These are phyloP conservation scores for Stachybotrys chartarum DNA, from an alignment of 2,329 filamentous ascomycete species.

Conservation along the genomic window DNA sequence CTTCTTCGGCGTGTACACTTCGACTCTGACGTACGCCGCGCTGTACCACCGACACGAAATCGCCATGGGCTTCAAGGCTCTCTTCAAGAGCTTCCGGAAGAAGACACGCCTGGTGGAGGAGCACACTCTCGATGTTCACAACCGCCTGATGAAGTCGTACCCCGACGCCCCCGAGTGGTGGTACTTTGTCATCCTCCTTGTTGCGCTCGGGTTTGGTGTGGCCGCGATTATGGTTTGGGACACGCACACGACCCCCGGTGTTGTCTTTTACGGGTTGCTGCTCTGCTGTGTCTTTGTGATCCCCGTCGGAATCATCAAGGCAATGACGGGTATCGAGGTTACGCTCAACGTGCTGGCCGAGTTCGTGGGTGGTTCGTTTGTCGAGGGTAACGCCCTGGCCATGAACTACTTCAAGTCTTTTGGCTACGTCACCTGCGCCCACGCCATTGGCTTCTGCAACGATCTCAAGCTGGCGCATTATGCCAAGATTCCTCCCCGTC, in stretches of 20 bases:
- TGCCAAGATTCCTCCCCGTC: constrained; percentile 53
- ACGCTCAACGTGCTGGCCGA: constrained; percentile 46
- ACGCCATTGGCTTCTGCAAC: constrained; percentile 43
- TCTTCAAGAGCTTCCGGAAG: constrained; percentile 37
- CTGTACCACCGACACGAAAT: constrained; percentile 48
- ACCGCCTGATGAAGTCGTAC: constrained; percentile 39
- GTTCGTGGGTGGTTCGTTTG: constrained; percentile 44
- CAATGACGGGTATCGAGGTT: constrained; percentile 45
- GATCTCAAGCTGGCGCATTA: constrained; percentile 46
- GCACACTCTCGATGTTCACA: constrained; percentile 38
- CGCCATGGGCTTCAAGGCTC: constrained; percentile 37
- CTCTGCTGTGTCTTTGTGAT: constrained; percentile 44
- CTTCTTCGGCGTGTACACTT: constrained; percentile 48
- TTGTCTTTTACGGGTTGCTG: constrained; percentile 43
- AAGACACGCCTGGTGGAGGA: constrained; percentile 26
- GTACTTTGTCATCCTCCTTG: constrained; percentile 35
- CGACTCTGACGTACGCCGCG: constrained; percentile 40
- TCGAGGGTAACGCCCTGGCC: constrained; percentile 41
- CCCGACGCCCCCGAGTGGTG: constrained; percentile 47
- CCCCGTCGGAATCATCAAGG: constrained; percentile 44
- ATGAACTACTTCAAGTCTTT: constrained; percentile 51
- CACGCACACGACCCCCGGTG: constrained; percentile 42
- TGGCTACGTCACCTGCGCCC: constrained; percentile 40
- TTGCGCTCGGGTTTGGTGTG: constrained; percentile 37
- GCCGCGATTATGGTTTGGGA: constrained; percentile 40